phyloP scores from a whole-genome alignment of 306 rosid species.

The Chamaecrista fasciculata region DNA sequence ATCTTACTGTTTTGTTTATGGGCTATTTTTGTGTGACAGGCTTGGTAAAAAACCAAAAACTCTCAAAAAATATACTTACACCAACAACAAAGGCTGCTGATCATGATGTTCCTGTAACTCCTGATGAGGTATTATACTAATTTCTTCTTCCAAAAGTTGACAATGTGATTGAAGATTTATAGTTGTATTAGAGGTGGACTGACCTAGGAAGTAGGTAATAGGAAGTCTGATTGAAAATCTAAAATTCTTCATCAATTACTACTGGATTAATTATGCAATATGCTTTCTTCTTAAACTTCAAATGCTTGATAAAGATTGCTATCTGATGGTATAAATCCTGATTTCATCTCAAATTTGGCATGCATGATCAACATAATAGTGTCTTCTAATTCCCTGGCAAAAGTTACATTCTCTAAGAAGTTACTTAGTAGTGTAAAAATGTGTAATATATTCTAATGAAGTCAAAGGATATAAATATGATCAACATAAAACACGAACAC shows the following conservation, averaged over 20 bases:
- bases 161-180: background rate
- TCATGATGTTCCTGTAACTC: slow-evolving; percentile 89
- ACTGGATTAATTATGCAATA: slow-evolving; percentile 7
- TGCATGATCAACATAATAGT: background rate
- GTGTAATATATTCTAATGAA: background rate
- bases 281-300: background rate
- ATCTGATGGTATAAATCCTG: background rate
- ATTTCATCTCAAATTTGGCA: background rate
- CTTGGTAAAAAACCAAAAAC: slow-evolving; percentile 81
- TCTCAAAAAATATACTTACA: slow-evolving; percentile 73
- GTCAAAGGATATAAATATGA: background rate
- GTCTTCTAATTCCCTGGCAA: background rate
- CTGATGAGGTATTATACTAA: slow-evolving; percentile 62
- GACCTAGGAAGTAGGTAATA: slow-evolving; percentile 1
- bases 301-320: background rate
- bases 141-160: background rate
- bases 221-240: slow-evolving; percentile 16
- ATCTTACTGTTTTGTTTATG: slow-evolving; percentile 13
- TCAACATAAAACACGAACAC: background rate
- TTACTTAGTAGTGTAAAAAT: background rate
- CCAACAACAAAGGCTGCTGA: slow-evolving; percentile 95
- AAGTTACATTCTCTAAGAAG: background rate
- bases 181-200: slow-evolving; percentile 8
- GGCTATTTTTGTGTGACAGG: slow-evolving; percentile 43
- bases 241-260: background rate